Conservation (phyloP, 2,329 filamentous ascomycete genomes). For the Diaporthe aspalathi region DNA sequence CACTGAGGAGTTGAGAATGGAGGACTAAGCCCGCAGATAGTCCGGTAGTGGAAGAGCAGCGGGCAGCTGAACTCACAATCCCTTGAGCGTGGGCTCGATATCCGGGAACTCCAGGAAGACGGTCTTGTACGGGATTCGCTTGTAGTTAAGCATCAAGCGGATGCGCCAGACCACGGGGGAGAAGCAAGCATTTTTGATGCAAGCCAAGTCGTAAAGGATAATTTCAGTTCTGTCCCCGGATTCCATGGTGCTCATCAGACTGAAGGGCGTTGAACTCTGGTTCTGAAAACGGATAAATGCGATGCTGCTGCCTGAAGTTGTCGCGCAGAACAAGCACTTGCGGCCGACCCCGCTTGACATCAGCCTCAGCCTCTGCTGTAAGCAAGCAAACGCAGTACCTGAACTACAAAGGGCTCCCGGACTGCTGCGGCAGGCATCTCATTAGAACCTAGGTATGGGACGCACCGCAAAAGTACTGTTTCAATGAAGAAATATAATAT, state of each 20-base stretch:
- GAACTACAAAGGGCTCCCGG: background rate
- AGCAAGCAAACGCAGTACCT: background rate
- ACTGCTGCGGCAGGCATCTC: too few relatives aligned
- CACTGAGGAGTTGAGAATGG: too few relatives aligned
- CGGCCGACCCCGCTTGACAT: background rate
- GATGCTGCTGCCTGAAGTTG: background rate
- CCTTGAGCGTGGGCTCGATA: conserved; percentile 9
- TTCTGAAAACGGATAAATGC: background rate
- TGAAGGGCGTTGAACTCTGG: background rate
- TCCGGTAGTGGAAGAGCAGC: background rate
- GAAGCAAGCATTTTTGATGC: conserved; percentile 27
- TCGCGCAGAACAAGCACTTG: background rate
- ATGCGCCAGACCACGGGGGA: conserved; percentile 7
- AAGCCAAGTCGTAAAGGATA: conserved; percentile 32
- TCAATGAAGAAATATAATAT: too few relatives aligned
- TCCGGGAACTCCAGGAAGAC: conserved; percentile 14
- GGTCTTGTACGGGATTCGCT: background rate
- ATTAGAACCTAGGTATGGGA: too few relatives aligned
- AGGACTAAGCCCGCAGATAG: too few relatives aligned
- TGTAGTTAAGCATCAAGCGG: conserved; percentile 20
- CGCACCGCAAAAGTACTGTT: too few relatives aligned
- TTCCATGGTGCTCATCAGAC: background rate
- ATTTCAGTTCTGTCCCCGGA: conserved; percentile 22
- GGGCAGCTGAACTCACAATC: background rate
- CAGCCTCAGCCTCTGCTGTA: background rate